Conservation (phyloP, 2,329 filamentous ascomycete genomes). For the Alternaria burnsii region DNA sequence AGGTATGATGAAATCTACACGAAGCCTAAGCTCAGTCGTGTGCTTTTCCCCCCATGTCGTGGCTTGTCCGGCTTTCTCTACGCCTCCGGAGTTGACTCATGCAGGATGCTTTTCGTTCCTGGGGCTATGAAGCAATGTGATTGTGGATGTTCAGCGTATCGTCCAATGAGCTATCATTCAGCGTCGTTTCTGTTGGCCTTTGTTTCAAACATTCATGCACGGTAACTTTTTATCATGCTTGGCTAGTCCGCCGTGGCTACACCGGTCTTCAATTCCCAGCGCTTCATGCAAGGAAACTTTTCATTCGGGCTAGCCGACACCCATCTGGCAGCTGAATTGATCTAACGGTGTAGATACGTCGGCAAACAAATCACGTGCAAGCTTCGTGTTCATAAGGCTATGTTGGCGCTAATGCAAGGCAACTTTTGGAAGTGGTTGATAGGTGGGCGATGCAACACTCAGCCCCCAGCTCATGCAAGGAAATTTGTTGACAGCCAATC, state of each 20-base stretch:
- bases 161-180: neutral
- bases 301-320: neutral
- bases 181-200: neutral
- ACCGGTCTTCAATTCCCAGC: neutral
- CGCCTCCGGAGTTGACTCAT: neutral
- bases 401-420: neutral
- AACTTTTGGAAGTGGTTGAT: neutral
- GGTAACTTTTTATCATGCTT: neutral
- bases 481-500: neutral
- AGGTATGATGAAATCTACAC: fast-evolving
- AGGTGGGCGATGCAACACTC: neutral
- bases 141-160: fast-evolving
- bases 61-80: too few relatives aligned
- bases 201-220: neutral
- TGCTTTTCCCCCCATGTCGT: neutral
- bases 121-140: neutral
- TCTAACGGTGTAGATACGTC: neutral
- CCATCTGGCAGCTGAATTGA: neutral
- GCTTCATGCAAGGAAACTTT: neutral
- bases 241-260: neutral
- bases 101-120: neutral
- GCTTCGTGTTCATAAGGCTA: neutral
- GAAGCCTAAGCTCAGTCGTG: neutral
- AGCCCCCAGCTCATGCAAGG: neutral
- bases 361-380: neutral